These are phyloP conservation scores for Aspergillus aculeatinus DNA, from an alignment of 2,329 filamentous ascomycete genomes.

Conservation along the genomic window DNA sequence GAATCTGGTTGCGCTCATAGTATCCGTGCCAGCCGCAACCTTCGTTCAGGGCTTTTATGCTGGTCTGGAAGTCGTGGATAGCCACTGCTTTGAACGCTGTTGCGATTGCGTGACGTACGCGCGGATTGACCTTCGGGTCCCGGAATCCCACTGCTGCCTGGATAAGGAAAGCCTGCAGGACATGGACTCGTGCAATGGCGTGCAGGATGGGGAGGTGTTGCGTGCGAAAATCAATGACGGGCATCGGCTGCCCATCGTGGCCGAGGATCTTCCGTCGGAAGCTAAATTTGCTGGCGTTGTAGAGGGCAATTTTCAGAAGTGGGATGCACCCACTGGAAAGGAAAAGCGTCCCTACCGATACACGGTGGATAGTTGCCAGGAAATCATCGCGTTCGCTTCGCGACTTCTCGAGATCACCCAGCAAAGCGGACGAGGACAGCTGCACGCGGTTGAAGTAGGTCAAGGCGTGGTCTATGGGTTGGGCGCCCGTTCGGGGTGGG, in stretches of 20 bases:
- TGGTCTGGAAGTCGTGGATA: constrained; percentile 10
- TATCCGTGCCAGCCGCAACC: constrained; percentile 15
- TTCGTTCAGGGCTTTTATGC: constrained; percentile 13
- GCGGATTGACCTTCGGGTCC: constrained; percentile 12
- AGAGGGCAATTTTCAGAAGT: constrained; percentile 19
- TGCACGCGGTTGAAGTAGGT: constrained; percentile 22
- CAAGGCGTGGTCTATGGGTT: constrained; percentile 22
- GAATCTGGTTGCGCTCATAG: constrained; percentile 17
- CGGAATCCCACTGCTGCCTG: constrained; percentile 36
- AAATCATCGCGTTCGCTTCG: constrained; percentile 15
- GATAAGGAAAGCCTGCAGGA: constrained; percentile 10
- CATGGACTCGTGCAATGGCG: constrained; percentile 17
- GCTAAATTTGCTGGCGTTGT: constrained; percentile 20
- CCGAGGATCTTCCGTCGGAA: neutral
- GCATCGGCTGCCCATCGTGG: neutral
- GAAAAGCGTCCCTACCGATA: constrained; percentile 20
- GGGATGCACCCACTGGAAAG: constrained; percentile 18
- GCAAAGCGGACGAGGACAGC: constrained; percentile 19
- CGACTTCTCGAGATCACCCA: constrained; percentile 19
- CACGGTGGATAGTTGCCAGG: constrained; percentile 15
- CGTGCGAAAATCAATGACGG: constrained; percentile 26
- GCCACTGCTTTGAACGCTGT: constrained; percentile 14
- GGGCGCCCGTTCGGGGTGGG: constrained; percentile 9
- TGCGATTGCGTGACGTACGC: constrained; percentile 15
- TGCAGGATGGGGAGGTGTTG: constrained; percentile 28